Conservation (phyloP, 2,329 filamentous ascomycete species). For the Fusarium sp. region DNA sequence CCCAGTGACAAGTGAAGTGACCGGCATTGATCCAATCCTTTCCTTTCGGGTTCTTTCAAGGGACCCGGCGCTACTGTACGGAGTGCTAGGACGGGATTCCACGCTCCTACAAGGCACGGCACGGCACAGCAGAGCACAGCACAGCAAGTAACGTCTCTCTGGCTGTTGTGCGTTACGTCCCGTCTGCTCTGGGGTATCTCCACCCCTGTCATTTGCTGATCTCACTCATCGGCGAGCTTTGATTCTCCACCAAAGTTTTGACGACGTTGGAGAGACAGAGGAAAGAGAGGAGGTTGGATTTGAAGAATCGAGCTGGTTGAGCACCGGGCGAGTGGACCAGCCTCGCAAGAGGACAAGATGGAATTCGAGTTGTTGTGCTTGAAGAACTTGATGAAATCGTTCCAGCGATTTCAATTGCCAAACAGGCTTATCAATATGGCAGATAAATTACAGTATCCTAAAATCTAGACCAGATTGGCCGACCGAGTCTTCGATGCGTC, state of each 20-base stretch:
- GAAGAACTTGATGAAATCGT: not conserved
- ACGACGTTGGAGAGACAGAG: conserved; percentile 23
- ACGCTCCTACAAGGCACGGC: conserved; percentile 8
- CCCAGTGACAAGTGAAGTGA: conserved; percentile 3
- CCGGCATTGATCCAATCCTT: conserved; percentile 27
- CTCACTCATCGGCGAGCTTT: conserved; percentile 12
- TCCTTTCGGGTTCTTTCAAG: conserved; percentile 16
- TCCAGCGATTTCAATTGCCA: not conserved
- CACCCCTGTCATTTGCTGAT: conserved; percentile 27
- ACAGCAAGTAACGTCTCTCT: conserved; percentile 2
- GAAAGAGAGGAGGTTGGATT: conserved; percentile 9
- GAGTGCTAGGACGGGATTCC: conserved; percentile 1
- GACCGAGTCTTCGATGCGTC: conserved; percentile 11
- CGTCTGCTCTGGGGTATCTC: conserved; percentile 15
- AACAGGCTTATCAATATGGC: not conserved
- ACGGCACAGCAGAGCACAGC: conserved; percentile 15
- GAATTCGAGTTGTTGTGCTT: not conserved
- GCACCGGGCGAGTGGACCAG: conserved; percentile 9
- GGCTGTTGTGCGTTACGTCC: not conserved
- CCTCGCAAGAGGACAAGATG: not conserved
- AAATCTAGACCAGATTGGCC: not conserved
- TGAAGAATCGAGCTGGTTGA: conserved; percentile 19
- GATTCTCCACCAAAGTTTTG: conserved; percentile 28
- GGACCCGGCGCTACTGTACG: conserved; percentile 4
- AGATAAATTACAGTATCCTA: not conserved